Base-by-base conservation (phyloP, 1,284 basidiomycete genomes). In the Earliella scabrosa region DNA sequence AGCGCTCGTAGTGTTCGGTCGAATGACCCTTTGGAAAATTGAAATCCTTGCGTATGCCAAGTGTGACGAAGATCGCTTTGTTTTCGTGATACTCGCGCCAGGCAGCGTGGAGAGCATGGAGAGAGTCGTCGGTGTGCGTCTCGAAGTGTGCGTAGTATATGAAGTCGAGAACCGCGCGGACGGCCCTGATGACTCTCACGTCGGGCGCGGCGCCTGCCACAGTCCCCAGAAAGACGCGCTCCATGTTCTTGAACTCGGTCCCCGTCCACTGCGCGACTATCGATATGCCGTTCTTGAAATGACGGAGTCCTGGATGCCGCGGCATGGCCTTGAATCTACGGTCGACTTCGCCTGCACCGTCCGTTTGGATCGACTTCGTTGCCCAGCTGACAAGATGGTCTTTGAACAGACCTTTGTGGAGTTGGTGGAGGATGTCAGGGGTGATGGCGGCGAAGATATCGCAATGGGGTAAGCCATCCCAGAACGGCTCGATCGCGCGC, bases 391-490 rank as follows among this genome's bases (percentile, higher is more conserved):
- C 59, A 0, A 66, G 35, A 48, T 71, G 70, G 23, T 70, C 64
- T 52, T 69, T 70, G 60, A 71, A 66, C 20, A 73, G 51, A 10
- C 71, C 71, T 41, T 73, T 67, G 52, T 71, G 65, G 2, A 72
- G 63, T 41, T 68, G 66, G 49, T 68, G 63, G 0, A 68, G 57
- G 23, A 68, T 23, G 38, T 68, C 65, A 14, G 67, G 69, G 1
- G 70, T 64, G 27, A 70, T 54, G 16, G 54, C 55, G 3, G 23
- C 14, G 51, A 65, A 69, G 45, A 71, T 69, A 45, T 71, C 51
- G 50, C 41, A 53, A 44, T 67, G 55, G 0, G 66, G 68, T 13
- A 68, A 54, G 27, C 63, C 50, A 1, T 5, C 6, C 66, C 69
- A 71, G 49, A 68, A 68, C 2, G 68, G 65, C 2, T 51, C 26